Base-by-base conservation (phyloP, 345 rosid species). In the Dipteronia dyeriana region DNA sequence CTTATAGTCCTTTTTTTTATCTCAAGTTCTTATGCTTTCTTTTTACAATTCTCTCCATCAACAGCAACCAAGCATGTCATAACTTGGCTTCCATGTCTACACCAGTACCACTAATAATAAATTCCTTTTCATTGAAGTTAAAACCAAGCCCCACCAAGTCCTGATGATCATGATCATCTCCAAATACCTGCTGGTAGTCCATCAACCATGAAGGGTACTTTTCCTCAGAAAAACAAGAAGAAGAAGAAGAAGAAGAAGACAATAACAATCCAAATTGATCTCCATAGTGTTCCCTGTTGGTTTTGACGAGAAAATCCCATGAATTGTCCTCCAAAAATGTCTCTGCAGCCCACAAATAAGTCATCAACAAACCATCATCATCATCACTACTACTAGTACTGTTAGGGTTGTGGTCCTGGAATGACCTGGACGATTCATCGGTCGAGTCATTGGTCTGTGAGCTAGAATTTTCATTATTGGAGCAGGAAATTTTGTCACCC, bases 171-270 rank as follows among this genome's bases (percentile, higher is more conserved):
- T 34, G 54, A 53, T 85, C 87, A 41, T 84, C 86, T 53, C 80
- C 88, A 13, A 78, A 57, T 29, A 71, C 84, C 71, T 85, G 75
- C 71, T 85, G 75, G 65, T 74, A 80, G 47, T 88, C 88, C 62
- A 82, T 76, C 80, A 85, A 70, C 92, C 93, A 82, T 17, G 91
- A 82, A 61, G 86, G 57, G 75, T 82, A 19, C 23, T 59, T 77
- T 2, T 84, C 88, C 38, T 75, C 85, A 3, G 85, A 53, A 53
- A 5, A 16, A 16, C n/a, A 16, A 16, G 57, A 14, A 2, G 57
- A 53, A 16, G n/a, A 16, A 16, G 57, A 4, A 16, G 57, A 53
- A 53, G 3, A 2, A 41, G 45, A 41, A 41, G 45, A 65, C 7
- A 87, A 80, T n/a, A 81, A 79, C 57, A 81, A 66, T 10, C 87